Conservation (phyloP, 108 stramenopile species). For the Aurantiochytrium sp. region DNA sequence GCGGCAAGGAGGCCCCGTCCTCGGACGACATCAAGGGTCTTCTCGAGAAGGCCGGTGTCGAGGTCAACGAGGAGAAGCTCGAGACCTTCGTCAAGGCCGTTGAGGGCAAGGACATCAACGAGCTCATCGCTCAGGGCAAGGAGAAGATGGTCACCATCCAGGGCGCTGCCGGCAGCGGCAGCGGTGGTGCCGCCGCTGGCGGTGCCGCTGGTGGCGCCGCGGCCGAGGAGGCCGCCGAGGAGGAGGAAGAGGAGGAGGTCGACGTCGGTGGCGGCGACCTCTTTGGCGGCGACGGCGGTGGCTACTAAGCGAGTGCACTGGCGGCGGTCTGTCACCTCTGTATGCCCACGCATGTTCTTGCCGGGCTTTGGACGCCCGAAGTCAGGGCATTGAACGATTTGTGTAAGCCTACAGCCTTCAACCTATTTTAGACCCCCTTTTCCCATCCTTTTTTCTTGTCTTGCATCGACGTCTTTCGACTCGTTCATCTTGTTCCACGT, state of each 20-base stretch:
- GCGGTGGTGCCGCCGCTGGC: neutral
- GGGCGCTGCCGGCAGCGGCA: neutral
- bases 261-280: neutral
- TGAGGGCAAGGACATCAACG: neutral
- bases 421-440: no score
- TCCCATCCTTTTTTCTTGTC: no score
- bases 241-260: neutral
- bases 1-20: neutral
- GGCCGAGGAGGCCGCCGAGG: neutral
- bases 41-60: constrained; percentile 9
- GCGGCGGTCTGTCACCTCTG: neutral
- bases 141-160: neutral
- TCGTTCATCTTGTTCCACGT: no score
- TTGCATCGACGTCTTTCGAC: no score
- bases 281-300: neutral
- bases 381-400: no score
- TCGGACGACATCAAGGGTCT: constrained; percentile 12
- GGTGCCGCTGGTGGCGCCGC: neutral
- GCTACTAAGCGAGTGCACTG: neutral
- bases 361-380: no score
- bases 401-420: no score
- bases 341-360: no score
- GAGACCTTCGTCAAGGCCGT: neutral
- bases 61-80: constrained; percentile 19
- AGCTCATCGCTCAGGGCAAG: neutral